Evolutionary conservation across 108 stramenopile species (phyloP), one percentile per base, ranked within the genome.

Genomic region (Pseudonitzschia multiseries): DNA sequence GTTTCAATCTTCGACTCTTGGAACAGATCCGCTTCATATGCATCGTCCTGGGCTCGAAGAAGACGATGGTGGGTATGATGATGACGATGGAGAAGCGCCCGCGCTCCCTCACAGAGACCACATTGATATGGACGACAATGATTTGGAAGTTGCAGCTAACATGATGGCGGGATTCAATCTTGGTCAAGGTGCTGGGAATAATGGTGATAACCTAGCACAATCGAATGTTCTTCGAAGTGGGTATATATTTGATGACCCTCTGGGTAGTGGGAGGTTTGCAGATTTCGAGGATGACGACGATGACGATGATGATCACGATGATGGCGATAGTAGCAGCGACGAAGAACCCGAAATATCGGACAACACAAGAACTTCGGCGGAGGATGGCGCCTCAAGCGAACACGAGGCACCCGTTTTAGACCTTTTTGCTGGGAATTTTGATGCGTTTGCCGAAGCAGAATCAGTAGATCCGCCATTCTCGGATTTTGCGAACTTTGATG

Each of bases 91-190:
- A 48, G 82, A 68, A 57, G 57, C 74, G 40, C 62, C 68, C 22
- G 43, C 76, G n/a, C 70, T 80, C 48, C 88, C 87, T 60, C 79
- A 79, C 29, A 70, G 84, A 6, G 87, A 79, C 31, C 83, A 79
- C 43, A 89, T 92, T 57, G 94, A 92, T 57, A 90, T 95, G 84
- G 90, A 94, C 68, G 93, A 96, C 36, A 88, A 82, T 76, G 96
- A 96, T 65, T 61, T 96, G 14, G 96, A 96, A 72, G 87, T 94
- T 62, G 96, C 96, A 18, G 96, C 89, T 14, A 86, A 73, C 65
- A 96, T 96, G 92, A 94, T 96, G 82, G 89, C 86, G 50, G 83
- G 89, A 12, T 64, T 94, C 46, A 83, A 72, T 41, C 69, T 95
- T 65, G 74, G 72, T 41, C 71, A 63, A 8, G 24, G 43, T 10